Evolutionary conservation across 768 basidiomycete species (phyloP).

Genomic region (Auricularia heimuer): DNA sequence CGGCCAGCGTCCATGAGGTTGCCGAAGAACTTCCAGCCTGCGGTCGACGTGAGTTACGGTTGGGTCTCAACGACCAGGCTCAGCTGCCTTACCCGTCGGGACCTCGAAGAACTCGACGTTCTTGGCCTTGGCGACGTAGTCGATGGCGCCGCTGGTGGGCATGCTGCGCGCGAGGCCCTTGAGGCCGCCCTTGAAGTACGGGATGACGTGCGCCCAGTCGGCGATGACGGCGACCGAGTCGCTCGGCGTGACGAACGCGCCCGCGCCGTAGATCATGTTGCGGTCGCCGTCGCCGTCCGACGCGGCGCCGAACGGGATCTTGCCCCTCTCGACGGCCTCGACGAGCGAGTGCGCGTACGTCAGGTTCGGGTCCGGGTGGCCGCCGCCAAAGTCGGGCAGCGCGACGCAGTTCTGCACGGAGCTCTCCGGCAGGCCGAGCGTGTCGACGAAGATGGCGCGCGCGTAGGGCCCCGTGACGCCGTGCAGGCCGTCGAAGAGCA

Average conservation of each 20-base stretch:
- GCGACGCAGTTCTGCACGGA: slow-evolving; percentile 88
- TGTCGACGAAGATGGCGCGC: slow-evolving; percentile 70
- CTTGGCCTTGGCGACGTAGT: slow-evolving; percentile 90
- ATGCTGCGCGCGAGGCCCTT: slow-evolving; percentile 95
- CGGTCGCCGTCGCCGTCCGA: slow-evolving; percentile 96
- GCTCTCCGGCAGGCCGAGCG: slow-evolving; percentile 67
- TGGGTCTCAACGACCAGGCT: neutral
- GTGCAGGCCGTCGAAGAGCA: slow-evolving; percentile 92
- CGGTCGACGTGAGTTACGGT: slow-evolving; percentile 27
- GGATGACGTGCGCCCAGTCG: slow-evolving; percentile 83
- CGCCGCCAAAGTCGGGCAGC: slow-evolving; percentile 92
- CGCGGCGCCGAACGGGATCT: slow-evolving; percentile 90
- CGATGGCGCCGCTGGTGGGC: slow-evolving; percentile 96
- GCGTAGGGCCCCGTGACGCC: slow-evolving; percentile 98
- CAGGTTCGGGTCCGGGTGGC: slow-evolving; percentile 96
- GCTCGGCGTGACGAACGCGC: slow-evolving; percentile 95
- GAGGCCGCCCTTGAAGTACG: slow-evolving; percentile 87
- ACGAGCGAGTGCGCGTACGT: slow-evolving; percentile 95
- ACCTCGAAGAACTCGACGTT: slow-evolving; percentile 91
- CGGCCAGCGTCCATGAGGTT: slow-evolving; percentile 99
- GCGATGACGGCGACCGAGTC: slow-evolving; percentile 99
- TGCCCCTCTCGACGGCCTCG: slow-evolving; percentile 75
- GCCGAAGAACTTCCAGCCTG: slow-evolving; percentile 96
- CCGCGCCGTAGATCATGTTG: slow-evolving; percentile 99
- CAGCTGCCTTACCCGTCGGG: slow-evolving; percentile 49